These are phyloP conservation scores for Arxiozyma slooffiae DNA, from an alignment of 1,139 yeast species.

Conservation along the genomic window DNA sequence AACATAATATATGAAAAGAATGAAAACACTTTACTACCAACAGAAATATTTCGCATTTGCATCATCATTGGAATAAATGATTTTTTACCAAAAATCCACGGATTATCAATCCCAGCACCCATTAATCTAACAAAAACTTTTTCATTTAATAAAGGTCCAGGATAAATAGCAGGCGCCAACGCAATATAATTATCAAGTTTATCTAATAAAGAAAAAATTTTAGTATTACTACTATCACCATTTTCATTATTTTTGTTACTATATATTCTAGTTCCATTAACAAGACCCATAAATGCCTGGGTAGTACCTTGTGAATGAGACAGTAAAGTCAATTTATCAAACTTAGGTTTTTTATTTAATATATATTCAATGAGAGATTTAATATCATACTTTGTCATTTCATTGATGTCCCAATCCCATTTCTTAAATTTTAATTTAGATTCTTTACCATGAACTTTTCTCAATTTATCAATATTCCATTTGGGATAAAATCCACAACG, in stretches of 20 bases:
- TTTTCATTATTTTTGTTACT: slow-evolving; percentile 3
- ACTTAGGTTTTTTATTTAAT: slow-evolving; percentile 32
- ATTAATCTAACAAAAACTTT: slow-evolving; percentile 42
- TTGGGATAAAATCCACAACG: slow-evolving; percentile 73
- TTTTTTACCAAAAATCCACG: slow-evolving; percentile 49
- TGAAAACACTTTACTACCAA: slow-evolving; percentile 48
- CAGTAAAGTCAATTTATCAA: slow-evolving; percentile 46
- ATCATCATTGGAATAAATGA: slow-evolving; percentile 56
- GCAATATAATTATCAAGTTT: slow-evolving; percentile 63
- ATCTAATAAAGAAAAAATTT: slow-evolving; percentile 36
- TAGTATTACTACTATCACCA: slow-evolving; percentile 11
- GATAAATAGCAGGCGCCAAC: slow-evolving; percentile 83
- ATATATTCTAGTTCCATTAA: slow-evolving; percentile 32
- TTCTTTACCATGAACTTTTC: background rate
- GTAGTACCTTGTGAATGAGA: slow-evolving; percentile 95
- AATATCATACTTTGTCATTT: slow-evolving; percentile 69
- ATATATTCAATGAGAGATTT: slow-evolving; percentile 63
- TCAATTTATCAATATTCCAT: slow-evolving; percentile 37
- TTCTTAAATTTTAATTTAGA: slow-evolving; percentile 38
- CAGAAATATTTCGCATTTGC: slow-evolving; percentile 38
- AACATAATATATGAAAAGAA: slow-evolving; percentile 68
- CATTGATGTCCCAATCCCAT: slow-evolving; percentile 85
- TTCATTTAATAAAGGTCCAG: slow-evolving; percentile 60
- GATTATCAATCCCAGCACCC: slow-evolving; percentile 33
- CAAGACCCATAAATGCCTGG: slow-evolving; percentile 57